Evolutionary conservation across 1,284 basidiomycete species (phyloP).

Genomic region (Tylopilus sp.): DNA sequence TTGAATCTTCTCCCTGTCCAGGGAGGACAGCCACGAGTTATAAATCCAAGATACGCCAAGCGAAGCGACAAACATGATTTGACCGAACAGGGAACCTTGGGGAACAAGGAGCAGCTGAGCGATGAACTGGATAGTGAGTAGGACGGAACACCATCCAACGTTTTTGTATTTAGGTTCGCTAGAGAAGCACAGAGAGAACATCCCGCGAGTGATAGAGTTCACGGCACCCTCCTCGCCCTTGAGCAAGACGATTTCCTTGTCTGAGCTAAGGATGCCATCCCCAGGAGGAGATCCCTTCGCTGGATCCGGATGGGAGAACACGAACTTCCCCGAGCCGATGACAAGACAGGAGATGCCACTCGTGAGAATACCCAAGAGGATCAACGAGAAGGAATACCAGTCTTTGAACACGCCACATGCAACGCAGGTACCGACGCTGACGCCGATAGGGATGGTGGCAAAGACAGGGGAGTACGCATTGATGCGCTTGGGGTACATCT

Average conservation of each 20-base stretch:
- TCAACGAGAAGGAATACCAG: not conserved
- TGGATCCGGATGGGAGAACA: not conserved
- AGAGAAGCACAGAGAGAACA: conserved; percentile 21
- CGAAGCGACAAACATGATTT: conserved; percentile 29
- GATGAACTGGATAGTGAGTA: conserved; percentile 29
- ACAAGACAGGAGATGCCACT: not conserved
- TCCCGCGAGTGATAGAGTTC: conserved; percentile 29
- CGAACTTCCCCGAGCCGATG: not conserved
- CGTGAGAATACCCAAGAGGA: not conserved
- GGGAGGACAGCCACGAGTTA: conserved; percentile 30
- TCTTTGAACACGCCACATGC: not conserved
- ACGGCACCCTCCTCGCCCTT: conserved; percentile 28
- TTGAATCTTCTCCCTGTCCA: conserved; percentile 32
- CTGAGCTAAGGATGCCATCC: not conserved
- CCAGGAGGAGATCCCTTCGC: not conserved
- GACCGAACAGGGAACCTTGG: conserved; percentile 32
- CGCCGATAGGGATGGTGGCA: not conserved
- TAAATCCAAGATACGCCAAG: conserved; percentile 17
- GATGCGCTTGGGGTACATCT: not conserved
- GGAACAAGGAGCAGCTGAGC: conserved; percentile 32
- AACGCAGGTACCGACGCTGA: not conserved
- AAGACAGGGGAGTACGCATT: not conserved
- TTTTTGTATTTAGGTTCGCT: conserved; percentile 19
- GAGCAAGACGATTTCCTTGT: conserved; percentile 8
- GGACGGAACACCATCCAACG: conserved; percentile 26